Percentiles rank a stretch among this genome's conserved stretches.
Conservation (phyloP, 1,284 basidiomycete genomes). For the Cystobasidiaceae sp. region DNA sequence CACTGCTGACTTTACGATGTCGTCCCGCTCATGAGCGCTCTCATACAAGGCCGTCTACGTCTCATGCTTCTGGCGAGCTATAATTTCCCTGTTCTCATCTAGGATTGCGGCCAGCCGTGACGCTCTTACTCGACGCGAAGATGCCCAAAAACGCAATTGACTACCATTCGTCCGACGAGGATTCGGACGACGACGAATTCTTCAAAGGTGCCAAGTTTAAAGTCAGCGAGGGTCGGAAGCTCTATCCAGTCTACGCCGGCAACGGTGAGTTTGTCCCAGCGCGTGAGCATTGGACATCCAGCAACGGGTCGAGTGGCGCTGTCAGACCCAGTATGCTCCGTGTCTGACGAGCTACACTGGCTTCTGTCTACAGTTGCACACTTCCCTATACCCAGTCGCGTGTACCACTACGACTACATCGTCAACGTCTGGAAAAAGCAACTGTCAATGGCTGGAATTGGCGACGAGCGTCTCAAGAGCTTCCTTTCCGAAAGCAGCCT, state of each 20-base stretch:
- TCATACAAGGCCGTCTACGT: no score
- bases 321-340: background rate
- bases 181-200: conserved; percentile 5
- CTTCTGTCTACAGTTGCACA: background rate
- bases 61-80: no score
- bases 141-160: conserved; percentile 12
- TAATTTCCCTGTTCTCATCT: no score
- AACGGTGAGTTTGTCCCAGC: background rate
- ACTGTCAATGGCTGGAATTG: conserved; percentile 1
- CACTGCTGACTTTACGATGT: no score
- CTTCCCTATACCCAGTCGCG: conserved; percentile 1
- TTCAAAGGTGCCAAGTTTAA: conserved; percentile 6
- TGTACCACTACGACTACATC: conserved; percentile 23
- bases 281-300: no score
- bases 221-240: background rate
- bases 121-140: background rate
- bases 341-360: background rate
- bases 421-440: conserved; percentile 1
- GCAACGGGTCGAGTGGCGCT: no score
- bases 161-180: conserved; percentile 24
- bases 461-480: conserved; percentile 2
- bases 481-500: conserved; percentile 20
- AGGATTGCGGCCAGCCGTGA: background rate
- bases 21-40: no score
- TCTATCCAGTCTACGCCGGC: background rate